phyloP scores from a whole-genome alignment of 768 basidiomycete genomes.

The Trametopsis cervina region DNA sequence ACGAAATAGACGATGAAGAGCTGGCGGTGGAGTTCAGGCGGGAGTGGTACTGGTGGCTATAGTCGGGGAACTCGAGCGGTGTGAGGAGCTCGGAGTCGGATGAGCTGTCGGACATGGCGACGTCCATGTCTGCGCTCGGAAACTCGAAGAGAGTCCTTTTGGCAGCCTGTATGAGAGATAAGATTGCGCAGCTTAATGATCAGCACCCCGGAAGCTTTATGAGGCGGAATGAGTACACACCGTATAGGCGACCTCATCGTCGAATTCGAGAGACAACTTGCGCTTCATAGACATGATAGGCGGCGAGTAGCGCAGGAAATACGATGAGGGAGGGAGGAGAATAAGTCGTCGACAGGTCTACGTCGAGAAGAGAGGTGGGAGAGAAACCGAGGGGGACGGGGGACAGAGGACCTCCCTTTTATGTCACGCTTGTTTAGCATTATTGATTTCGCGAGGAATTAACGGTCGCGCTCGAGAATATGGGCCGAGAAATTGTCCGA shows the following conservation, averaged over 20 bases:
- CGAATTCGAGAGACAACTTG: conserved; percentile 50
- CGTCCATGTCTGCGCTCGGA: conserved; percentile 62
- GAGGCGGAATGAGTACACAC: conserved; percentile 14
- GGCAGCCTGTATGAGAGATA: conserved; percentile 32
- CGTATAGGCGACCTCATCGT: conserved; percentile 40
- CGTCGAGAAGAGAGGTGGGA: conserved; percentile 18
- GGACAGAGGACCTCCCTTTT: conserved; percentile 2
- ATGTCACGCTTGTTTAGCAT: conserved; percentile 9
- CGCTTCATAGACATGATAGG: conserved; percentile 63
- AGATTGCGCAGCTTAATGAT: conserved; percentile 14
- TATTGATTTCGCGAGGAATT: conserved; percentile 11
- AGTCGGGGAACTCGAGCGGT: conserved; percentile 39
- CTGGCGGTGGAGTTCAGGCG: conserved; percentile 64
- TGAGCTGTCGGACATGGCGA: conserved; percentile 57
- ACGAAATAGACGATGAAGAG: conserved; percentile 34
- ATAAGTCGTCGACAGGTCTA: conserved; percentile 10
- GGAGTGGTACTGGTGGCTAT: conserved; percentile 38
- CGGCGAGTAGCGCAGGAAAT: conserved; percentile 10
- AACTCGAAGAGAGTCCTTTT: conserved; percentile 79
- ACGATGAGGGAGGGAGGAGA: conserved; percentile 7
- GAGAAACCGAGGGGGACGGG: conserved; percentile 2
- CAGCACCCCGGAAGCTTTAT: conserved; percentile 6
- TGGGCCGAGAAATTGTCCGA: conserved; percentile 1
- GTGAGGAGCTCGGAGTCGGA: conserved; percentile 50
- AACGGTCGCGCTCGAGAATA: conserved; percentile 1